These are phyloP conservation scores for Oryza longistaminata DNA, from an alignment of 176 grass and related monocot genomes.

Conservation along the genomic window DNA sequence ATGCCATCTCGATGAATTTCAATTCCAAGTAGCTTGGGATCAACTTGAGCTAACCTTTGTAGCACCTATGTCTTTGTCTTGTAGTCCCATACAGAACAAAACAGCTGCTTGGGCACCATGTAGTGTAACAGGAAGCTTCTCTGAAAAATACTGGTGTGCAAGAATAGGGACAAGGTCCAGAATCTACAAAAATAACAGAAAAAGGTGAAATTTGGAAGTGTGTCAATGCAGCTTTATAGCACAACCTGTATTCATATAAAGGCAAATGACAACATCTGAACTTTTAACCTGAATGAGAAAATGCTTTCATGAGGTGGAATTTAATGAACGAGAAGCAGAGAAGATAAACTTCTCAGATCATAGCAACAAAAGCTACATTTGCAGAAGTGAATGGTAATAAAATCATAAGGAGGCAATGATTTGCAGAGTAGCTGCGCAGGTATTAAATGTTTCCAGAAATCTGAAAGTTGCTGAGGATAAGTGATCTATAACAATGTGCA, in stretches of 20 bases:
- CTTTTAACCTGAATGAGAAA: neutral
- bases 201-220: neutral
- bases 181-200: constrained; percentile 61
- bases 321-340: neutral
- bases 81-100: constrained; percentile 89
- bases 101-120: constrained; percentile 71
- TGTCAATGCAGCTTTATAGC: neutral
- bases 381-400: neutral
- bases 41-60: constrained; percentile 60
- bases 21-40: neutral
- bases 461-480: neutral
- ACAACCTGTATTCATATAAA: neutral
- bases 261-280: neutral
- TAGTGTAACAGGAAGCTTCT: constrained; percentile 81
- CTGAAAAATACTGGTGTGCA: constrained; percentile 88
- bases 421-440: neutral
- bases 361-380: neutral
- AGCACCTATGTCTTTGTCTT: constrained; percentile 75
- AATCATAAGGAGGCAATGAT: neutral
- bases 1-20: neutral
- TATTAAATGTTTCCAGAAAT: neutral
- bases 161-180: constrained; percentile 85
- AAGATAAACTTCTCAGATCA: neutral
- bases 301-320: neutral
- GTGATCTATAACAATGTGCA: neutral